These are phyloP conservation scores for Pleurotus eryngii DNA, from an alignment of 768 basidiomycete genomes.

Conservation along the genomic window DNA sequence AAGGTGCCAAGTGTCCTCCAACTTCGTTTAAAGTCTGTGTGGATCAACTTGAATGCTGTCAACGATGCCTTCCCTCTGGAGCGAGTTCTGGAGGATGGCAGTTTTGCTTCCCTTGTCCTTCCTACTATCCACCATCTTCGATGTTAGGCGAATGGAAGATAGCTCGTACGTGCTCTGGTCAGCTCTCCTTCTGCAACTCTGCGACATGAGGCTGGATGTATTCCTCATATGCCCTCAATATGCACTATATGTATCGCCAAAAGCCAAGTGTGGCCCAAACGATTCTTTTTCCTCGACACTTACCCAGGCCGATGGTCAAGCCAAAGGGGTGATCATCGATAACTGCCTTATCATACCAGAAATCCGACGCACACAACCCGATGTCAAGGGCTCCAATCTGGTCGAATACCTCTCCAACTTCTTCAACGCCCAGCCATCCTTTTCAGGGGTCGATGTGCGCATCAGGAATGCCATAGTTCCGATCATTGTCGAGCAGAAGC, in stretches of 20 bases:
- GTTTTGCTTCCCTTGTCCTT: background rate
- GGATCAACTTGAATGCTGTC: too few species aligned
- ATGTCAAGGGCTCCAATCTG: background rate
- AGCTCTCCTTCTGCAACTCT: background rate
- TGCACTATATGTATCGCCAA: background rate
- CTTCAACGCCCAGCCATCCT: background rate
- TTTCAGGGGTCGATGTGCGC: background rate
- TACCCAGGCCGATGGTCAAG: background rate
- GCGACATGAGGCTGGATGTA: background rate
- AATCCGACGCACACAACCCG: background rate
- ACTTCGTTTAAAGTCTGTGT: too few species aligned
- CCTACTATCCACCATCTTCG: background rate
- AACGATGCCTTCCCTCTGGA: too few species aligned
- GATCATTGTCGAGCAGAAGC: too few species aligned
- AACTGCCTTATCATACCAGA: background rate
- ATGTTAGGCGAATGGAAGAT: background rate
- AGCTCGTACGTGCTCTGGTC: background rate
- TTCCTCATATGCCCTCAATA: constrained; percentile 2
- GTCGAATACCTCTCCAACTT: background rate
- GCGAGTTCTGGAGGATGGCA: background rate
- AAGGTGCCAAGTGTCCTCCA: too few species aligned
- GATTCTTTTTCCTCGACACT: background rate
- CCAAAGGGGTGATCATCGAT: background rate
- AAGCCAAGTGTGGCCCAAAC: background rate
- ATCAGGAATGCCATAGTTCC: background rate